These are phyloP conservation scores for Umbelopsis ramanniana DNA, from an alignment of 192 early-diverging fungal species.

Conservation along the genomic window DNA sequence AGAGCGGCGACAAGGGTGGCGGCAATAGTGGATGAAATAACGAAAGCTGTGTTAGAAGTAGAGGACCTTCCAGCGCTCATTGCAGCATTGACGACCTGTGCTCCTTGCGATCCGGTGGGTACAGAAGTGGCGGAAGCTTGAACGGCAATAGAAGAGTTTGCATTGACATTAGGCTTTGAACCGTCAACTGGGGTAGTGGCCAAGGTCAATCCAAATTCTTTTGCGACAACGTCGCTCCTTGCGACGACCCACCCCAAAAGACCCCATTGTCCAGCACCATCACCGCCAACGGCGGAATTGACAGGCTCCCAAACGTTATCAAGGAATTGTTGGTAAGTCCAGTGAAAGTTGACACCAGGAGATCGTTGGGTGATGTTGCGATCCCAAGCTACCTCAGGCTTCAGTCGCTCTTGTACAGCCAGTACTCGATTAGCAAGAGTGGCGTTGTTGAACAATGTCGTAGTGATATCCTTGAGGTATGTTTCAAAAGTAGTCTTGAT, in stretches of 20 bases:
- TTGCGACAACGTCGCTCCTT: slow-evolving; percentile 43
- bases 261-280: slow-evolving; percentile 49
- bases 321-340: slow-evolving; percentile 42
- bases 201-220: slow-evolving; percentile 33
- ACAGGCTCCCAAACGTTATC: slow-evolving; percentile 41
- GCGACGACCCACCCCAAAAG: slow-evolving; percentile 48
- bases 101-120: too few species aligned
- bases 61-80: not conserved
- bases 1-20: not conserved
- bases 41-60: not conserved
- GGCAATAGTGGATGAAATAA: not conserved
- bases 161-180: not conserved
- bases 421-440: slow-evolving; percentile 44
- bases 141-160: not conserved
- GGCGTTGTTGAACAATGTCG: slow-evolving; percentile 51
- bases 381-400: slow-evolving; percentile 51
- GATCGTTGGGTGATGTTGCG: slow-evolving; percentile 49
- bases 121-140: not conserved
- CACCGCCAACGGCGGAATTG: not conserved
- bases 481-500: slow-evolving; percentile 39
- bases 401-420: slow-evolving; percentile 44
- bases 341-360: slow-evolving; percentile 47
- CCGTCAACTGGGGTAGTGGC: slow-evolving; percentile 29
- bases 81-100: not conserved
- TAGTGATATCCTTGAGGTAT: slow-evolving; percentile 47